Evolutionary conservation across 2,329 filamentous ascomycete genomes (phyloP).

Genomic region (Claviceps pusilla): DNA sequence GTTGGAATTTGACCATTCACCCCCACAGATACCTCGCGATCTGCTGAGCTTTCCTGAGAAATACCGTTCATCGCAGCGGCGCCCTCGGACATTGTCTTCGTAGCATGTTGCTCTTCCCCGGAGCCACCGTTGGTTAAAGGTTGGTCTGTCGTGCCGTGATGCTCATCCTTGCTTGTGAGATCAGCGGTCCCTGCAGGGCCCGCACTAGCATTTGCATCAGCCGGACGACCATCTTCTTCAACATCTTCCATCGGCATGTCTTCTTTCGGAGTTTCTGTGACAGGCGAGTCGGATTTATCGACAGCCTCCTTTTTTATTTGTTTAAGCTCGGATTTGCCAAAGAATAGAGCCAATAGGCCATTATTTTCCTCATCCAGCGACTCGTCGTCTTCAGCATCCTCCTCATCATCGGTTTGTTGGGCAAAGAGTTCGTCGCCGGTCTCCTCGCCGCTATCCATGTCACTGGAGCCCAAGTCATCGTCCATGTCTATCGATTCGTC

Average conservation of each 20-base stretch:
- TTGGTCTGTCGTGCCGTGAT: conserved; percentile 7
- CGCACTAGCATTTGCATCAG: background rate
- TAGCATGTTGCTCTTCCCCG: background rate
- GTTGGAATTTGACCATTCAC: background rate
- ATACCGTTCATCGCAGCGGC: background rate
- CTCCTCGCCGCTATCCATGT: conserved; percentile 27
- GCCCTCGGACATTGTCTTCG: background rate
- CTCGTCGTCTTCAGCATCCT: conserved; percentile 27
- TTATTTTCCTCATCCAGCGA: conserved; percentile 26
- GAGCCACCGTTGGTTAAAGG: background rate
- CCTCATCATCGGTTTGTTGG: conserved; percentile 27
- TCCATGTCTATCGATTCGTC: conserved; percentile 58
- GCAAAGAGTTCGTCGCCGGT: conserved; percentile 21
- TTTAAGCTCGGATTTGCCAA: conserved; percentile 42
- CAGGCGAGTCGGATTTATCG: conserved; percentile 1
- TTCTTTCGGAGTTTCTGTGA: conserved; percentile 10
- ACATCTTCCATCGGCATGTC: conserved; percentile 8
- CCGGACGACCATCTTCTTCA: background rate
- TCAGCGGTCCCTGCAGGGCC: background rate
- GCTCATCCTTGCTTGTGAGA: conserved; percentile 15
- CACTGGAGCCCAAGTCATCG: conserved; percentile 46
- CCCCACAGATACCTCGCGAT: too few relatives aligned
- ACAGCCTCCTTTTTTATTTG: conserved; percentile 30
- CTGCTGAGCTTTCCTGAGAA: background rate
- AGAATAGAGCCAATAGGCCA: conserved; percentile 41